Base-by-base conservation (phyloP, 768 basidiomycete genomes). In the Fibroporia radiculosa region DNA sequence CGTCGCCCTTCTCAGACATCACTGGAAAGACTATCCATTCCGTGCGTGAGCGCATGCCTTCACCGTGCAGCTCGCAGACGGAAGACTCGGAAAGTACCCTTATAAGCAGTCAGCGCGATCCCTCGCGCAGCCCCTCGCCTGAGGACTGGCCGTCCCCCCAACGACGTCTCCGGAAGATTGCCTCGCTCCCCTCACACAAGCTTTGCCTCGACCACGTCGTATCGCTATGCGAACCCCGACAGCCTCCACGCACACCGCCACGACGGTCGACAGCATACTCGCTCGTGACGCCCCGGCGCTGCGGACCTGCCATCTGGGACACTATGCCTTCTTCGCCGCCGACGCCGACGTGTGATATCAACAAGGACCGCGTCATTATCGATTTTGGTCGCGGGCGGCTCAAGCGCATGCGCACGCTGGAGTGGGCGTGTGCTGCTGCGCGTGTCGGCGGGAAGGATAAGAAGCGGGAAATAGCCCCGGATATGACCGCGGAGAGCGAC, bases 351-450 rank as follows among this genome's bases (percentile, higher is more conserved):
- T 44, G 28, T 36, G 42, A 18, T 22, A 39, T 33, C 28, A 49
- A 40, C 40, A 38, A 35, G 20, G 59, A 60, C 42, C 50, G 48
- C 12, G 62, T 58, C 26, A 12, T 55, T 18, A 56, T 65, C 32
- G 57, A 56, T 25, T 61, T 57, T 40, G 58, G 55, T 18, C 49
- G 49, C 39, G 38, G 42, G 23, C 46, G 45, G 25, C 48, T 46
- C 20, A 44, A 34, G 13, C 38, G 54, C 38, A 40, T 35, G 19
- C 51, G 47, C 20, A 66, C 64, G 36, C 56, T 68, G 18, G 66
- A 68, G 45, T 68, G 65, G 57, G 66, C 66, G 18, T 68, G 66
- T 45, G 66, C 66, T 3, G 59, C 56, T 1, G 64, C 63, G 38
- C 57, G 64, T 24, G 31, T 62, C 19, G 40, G 45, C 5, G 42